Base-by-base conservation (phyloP, 768 basidiomycete species). In the Trametes coccinea region DNA sequence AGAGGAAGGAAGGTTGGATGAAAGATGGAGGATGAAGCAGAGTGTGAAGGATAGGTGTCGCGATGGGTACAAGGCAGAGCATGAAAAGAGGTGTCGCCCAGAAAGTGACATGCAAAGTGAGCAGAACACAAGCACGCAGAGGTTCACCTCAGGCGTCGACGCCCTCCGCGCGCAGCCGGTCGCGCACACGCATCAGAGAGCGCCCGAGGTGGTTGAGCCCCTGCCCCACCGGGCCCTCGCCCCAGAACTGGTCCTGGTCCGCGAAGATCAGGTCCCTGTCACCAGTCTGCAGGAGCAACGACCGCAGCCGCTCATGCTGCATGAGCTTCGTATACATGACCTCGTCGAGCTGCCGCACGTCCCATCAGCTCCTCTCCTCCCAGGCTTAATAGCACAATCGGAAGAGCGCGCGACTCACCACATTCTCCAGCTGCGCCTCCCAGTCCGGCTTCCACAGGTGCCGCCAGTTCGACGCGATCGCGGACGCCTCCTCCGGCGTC, bases 181-280 rank as follows among this genome's bases (percentile, higher is more conserved):
- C 80, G 59, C 89, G 78, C 47, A 91, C 80, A 9, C 76, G 77
- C 67, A 78, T 75, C 64, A 92, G 77, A 3, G 83, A 77, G 55
- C 78, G 80, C 0, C 90, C 90, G 13, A 92, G 82, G 64, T 86
- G 74, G 69, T 92, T 92, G 40, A 70, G 67, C 8, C 87, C 89
- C 10, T 74, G 69, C 0, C 80, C 82, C 5, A 64, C 60, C 4
- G 74, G 66, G 1, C 86, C 88, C 11, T 81, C 79, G 4, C 90
- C 89, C 89, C 89, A 91, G 68, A 83, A 88, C n/a, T 69, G 40
- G 69, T 92, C 88, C 37, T 37, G 37, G 30, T 64, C 62, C 53
- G 51, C 44, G 30, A 45, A 53, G 14, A 70, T 70, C 37, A 90
- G 74, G 34, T 74, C 75, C 2, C 77, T 76, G 14, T 77, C 67